Conservation (phyloP, 345 rosid species). For the Tarenaya hassleriana region DNA sequence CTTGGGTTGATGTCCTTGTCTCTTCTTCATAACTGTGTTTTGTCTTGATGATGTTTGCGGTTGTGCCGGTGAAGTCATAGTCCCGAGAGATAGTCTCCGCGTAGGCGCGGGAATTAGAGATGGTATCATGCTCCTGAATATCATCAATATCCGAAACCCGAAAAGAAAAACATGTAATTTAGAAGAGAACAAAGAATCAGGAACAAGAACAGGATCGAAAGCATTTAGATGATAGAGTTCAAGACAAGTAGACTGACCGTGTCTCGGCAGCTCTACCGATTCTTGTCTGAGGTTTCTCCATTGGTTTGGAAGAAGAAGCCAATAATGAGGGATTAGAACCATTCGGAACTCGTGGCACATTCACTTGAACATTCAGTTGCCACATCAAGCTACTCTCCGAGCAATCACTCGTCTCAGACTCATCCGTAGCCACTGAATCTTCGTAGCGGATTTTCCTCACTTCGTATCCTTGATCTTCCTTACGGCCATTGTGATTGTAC, state of each 20-base stretch:
- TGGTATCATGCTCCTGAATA: constrained; percentile 72
- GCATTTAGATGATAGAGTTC: neutral
- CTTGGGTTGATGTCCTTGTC: constrained; percentile 23
- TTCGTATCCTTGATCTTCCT: constrained; percentile 39
- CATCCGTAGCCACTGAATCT: constrained; percentile 28
- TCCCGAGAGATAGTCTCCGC: constrained; percentile 37
- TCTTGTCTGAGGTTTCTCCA: constrained; percentile 47
- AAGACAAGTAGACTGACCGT: constrained; percentile 17
- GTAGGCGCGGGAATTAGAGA: constrained; percentile 58
- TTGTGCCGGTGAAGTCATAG: constrained; percentile 25
- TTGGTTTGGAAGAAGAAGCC: constrained; percentile 33
- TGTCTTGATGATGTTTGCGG: constrained; percentile 26
- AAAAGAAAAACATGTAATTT: neutral
- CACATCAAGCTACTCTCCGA: constrained; percentile 59
- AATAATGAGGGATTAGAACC: constrained; percentile 24
- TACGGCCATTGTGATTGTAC: constrained; percentile 23
- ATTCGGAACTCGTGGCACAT: constrained; percentile 40
- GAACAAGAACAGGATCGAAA: neutral
- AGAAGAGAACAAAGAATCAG: neutral
- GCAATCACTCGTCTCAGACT: constrained; percentile 65
- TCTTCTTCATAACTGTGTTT: constrained; percentile 26
- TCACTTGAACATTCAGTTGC: constrained; percentile 63
- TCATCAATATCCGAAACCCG: neutral
- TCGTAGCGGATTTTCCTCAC: constrained; percentile 32
- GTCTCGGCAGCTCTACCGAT: constrained; percentile 38